phyloP scores from a whole-genome alignment of 495 filamentous ascomycete species.

The Aspergillus cristatus region DNA sequence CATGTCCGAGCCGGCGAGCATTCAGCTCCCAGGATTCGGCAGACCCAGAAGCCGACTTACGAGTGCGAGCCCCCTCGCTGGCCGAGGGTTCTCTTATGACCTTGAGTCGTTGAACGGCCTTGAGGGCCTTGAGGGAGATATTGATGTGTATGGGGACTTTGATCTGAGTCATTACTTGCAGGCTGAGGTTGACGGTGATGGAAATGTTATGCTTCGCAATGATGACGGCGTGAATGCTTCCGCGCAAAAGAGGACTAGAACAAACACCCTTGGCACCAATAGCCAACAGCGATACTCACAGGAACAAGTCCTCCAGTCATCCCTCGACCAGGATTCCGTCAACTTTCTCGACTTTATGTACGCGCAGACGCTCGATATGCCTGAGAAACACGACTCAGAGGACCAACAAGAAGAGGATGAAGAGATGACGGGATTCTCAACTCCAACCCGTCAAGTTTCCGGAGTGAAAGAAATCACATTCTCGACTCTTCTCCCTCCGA shows the following conservation, averaged over 20 bases:
- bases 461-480: conserved; percentile 38
- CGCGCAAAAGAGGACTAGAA: not conserved
- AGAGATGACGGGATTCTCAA: not conserved
- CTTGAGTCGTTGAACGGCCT: conserved; percentile 26
- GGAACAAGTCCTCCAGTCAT: conserved; percentile 35
- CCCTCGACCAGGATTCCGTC: conserved; percentile 47
- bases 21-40: conserved; percentile 9
- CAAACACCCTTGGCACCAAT: conserved; percentile 21
- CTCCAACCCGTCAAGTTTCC: not conserved
- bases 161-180: conserved; percentile 32
- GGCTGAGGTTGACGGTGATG: conserved; percentile 16
- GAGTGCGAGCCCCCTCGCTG: conserved; percentile 52
- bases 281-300: conserved; percentile 18
- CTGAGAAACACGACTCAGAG: not conserved
- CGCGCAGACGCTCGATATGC: conserved; percentile 4
- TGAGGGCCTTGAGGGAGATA: conserved; percentile 24
- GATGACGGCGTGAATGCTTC: not conserved
- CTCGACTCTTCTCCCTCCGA: conserved; percentile 48
- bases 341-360: conserved; percentile 55
- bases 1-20: conserved; percentile 11
- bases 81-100: conserved; percentile 39
- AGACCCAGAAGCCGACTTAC: conserved; percentile 40
- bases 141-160: conserved; percentile 31
- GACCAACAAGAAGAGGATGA: not conserved
- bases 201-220: not conserved